Evolutionary conservation across 192 early-diverging fungal species (phyloP).

Genomic region (Radiomyces spectabilis): DNA sequence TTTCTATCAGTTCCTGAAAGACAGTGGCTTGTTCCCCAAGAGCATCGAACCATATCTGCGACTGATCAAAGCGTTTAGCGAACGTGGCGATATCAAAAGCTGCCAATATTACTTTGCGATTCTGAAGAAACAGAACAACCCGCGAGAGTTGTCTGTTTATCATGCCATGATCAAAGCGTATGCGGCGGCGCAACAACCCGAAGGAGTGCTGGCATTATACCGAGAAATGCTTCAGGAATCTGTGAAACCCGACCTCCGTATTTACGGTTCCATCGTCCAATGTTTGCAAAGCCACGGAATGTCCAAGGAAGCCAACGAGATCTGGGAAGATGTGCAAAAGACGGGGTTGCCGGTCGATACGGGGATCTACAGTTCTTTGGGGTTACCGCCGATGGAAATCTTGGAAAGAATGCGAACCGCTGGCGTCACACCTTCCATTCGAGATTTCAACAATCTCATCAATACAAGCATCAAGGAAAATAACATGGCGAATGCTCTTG

Average conservation of each 20-base stretch:
- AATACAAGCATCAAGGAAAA: conserved; percentile 10
- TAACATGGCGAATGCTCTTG: conserved; percentile 16
- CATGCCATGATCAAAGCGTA: conserved; percentile 8
- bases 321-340: not conserved
- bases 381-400: not conserved
- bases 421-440: not conserved
- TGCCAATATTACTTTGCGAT: not conserved
- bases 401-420: conserved; percentile 5
- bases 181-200: not conserved
- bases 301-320: no score
- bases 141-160: conserved; percentile 8
- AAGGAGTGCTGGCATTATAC: conserved; percentile 9
- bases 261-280: no score
- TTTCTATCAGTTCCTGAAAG: not conserved
- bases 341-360: not conserved
- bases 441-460: conserved; percentile 31
- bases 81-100: not conserved
- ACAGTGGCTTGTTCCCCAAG: not conserved
- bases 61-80: conserved; percentile 10
- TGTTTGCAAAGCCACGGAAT: no score
- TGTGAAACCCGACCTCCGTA: no score
- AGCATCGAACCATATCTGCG: not conserved
- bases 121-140: conserved; percentile 4
- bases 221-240: conserved; percentile 11
- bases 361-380: conserved; percentile 6